Conservation (phyloP, 352 stramenopile genomes). For the Phytophthora sojae region DNA sequence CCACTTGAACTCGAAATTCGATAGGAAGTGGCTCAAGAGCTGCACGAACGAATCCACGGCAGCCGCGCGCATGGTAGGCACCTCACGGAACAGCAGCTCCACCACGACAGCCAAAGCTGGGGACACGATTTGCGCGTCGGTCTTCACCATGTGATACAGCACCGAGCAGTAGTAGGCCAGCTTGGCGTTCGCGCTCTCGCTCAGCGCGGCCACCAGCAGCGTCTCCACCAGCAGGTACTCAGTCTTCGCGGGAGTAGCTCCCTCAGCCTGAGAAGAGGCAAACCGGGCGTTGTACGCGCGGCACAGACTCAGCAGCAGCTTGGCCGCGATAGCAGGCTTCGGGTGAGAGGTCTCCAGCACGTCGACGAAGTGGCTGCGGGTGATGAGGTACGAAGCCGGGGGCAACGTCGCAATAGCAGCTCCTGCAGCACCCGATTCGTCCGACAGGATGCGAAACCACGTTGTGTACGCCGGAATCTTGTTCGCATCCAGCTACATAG, state of each 20-base stretch:
- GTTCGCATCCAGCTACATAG: slow-evolving; percentile 49
- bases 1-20: slow-evolving; percentile 92
- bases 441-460: slow-evolving; percentile 75
- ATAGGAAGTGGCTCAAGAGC: slow-evolving; percentile 87
- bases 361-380: slow-evolving; percentile 60
- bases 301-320: slow-evolving; percentile 68
- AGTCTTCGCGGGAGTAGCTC: slow-evolving; percentile 53
- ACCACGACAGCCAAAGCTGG: slow-evolving; percentile 83
- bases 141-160: slow-evolving; percentile 83
- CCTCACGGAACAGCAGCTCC: slow-evolving; percentile 85
- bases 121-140: slow-evolving; percentile 66
- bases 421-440: slow-evolving; percentile 74
- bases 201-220: slow-evolving; percentile 68
- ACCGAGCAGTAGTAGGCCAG: slow-evolving; percentile 76
- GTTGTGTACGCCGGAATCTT: slow-evolving; percentile 78
- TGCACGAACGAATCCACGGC: slow-evolving; percentile 74
- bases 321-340: slow-evolving; percentile 76
- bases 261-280: slow-evolving; percentile 37
- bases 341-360: slow-evolving; percentile 73
- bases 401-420: slow-evolving; percentile 72
- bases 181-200: slow-evolving; percentile 50
- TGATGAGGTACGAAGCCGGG: slow-evolving; percentile 72
- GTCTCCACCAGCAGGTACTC: slow-evolving; percentile 85
- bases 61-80: slow-evolving; percentile 74
- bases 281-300: slow-evolving; percentile 73